phyloP scores from a whole-genome alignment of 2,329 filamentous ascomycete genomes.

The Pseudomassariella vexata region DNA sequence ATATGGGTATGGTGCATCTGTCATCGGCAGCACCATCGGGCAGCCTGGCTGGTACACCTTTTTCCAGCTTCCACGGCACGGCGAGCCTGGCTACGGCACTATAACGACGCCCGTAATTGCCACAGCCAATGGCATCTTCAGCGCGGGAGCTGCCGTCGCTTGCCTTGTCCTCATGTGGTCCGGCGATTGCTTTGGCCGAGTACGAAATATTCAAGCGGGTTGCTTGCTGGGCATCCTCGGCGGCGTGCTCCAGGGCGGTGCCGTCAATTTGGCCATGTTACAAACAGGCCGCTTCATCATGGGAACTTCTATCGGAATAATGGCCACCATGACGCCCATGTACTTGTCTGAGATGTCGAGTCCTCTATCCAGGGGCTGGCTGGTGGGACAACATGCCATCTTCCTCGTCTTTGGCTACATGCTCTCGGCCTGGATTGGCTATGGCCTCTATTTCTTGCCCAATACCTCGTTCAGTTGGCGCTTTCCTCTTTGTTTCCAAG shows the following conservation, averaged over 20 bases:
- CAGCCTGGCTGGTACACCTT: slow-evolving; percentile 46
- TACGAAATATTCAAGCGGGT: slow-evolving; percentile 39
- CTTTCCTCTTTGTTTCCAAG: slow-evolving; percentile 36
- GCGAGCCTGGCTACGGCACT: slow-evolving; percentile 36
- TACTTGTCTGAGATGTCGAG: slow-evolving; percentile 36
- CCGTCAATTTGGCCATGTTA: slow-evolving; percentile 38
- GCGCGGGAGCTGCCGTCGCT: slow-evolving; percentile 40
- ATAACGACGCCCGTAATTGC: slow-evolving; percentile 40
- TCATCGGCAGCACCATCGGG: slow-evolving; percentile 46
- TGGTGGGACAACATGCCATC: slow-evolving; percentile 38
- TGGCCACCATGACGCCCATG: slow-evolving; percentile 37
- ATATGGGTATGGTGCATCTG: slow-evolving; percentile 44
- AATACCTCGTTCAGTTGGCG: slow-evolving; percentile 36
- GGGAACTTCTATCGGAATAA: slow-evolving; percentile 34
- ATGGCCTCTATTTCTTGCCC: slow-evolving; percentile 35
- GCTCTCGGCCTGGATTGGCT: slow-evolving; percentile 36
- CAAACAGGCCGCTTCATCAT: slow-evolving; percentile 35
- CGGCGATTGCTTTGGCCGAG: slow-evolving; percentile 35
- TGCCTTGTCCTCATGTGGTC: slow-evolving; percentile 45
- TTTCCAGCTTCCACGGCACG: slow-evolving; percentile 37
- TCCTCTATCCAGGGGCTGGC: slow-evolving; percentile 33
- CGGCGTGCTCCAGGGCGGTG: slow-evolving; percentile 38
- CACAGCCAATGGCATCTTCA: slow-evolving; percentile 42
- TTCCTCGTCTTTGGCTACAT: slow-evolving; percentile 42
- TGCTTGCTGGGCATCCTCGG: slow-evolving; percentile 36